Conservation (phyloP, 2,329 filamentous ascomycete species). For the Pestalotiopsis sp. region DNA sequence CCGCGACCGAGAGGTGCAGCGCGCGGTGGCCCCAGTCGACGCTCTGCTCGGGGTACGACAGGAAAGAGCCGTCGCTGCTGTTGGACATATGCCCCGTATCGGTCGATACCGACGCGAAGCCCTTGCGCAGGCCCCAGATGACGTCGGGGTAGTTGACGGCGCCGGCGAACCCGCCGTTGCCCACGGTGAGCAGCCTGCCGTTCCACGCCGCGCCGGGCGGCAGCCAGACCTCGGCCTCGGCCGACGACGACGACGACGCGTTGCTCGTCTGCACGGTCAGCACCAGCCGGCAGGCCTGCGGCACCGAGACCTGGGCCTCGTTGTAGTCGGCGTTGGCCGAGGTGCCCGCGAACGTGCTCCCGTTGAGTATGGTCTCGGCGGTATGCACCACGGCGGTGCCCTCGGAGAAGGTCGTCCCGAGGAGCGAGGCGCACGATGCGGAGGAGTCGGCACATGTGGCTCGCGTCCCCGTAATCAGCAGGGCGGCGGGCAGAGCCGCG, state of each 20-base stretch:
- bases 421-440: slow-evolving; percentile 31
- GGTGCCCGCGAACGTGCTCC: not conserved
- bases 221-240: slow-evolving; percentile 7
- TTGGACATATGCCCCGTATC: slow-evolving; percentile 11
- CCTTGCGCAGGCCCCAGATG: slow-evolving; percentile 4
- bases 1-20: slow-evolving; percentile 30
- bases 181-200: not conserved
- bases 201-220: not conserved
- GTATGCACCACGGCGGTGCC: not conserved
- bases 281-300: not conserved
- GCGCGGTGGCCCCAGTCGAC: slow-evolving; percentile 22
- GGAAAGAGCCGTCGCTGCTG: slow-evolving; percentile 23
- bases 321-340: slow-evolving; percentile 1
- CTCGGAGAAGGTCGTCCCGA: slow-evolving; percentile 7
- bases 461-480: not conserved
- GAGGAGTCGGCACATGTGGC: not conserved
- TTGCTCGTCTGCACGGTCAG: not conserved
- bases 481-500: not conserved
- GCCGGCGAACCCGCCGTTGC: slow-evolving; percentile 3
- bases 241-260: not conserved
- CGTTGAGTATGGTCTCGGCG: not conserved
- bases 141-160: slow-evolving; percentile 4
- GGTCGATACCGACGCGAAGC: slow-evolving; percentile 4
- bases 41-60: slow-evolving; percentile 25
- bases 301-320: not conserved